phyloP scores from a whole-genome alignment of 2,329 filamentous ascomycete genomes.

The Colletotrichum cereale region DNA sequence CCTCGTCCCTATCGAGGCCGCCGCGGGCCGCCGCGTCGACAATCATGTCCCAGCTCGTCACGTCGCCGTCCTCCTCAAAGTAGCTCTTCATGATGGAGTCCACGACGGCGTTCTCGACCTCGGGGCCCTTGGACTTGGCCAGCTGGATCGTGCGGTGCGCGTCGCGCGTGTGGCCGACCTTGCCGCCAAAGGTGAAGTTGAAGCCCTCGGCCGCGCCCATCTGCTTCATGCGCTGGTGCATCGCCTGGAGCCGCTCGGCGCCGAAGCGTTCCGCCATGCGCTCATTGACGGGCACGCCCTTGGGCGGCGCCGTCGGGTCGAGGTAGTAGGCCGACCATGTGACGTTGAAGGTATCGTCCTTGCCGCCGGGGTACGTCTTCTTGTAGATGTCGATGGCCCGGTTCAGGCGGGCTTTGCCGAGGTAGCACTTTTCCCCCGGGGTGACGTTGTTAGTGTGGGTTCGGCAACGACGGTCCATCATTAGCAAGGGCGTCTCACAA shows the following conservation, averaged over 20 bases:
- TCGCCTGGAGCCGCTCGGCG: conserved; percentile 66
- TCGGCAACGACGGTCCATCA: background rate
- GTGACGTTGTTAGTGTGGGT: conserved; percentile 45
- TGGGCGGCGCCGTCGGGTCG: conserved; percentile 70
- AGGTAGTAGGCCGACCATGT: conserved; percentile 87
- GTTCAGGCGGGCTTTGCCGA: conserved; percentile 82
- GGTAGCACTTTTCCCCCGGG: conserved; percentile 70
- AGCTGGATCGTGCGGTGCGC: conserved; percentile 83
- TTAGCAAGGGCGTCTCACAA: conserved; percentile 50
- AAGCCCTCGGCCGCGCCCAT: conserved; percentile 77
- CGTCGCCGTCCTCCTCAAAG: conserved; percentile 74
- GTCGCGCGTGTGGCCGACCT: conserved; percentile 81
- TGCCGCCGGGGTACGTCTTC: conserved; percentile 68
- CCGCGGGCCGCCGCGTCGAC: conserved; percentile 64
- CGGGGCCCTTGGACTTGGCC: conserved; percentile 63
- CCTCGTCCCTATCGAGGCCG: conserved; percentile 65
- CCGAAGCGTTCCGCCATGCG: conserved; percentile 77
- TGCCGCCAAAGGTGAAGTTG: conserved; percentile 77
- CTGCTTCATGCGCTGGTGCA: conserved; percentile 67
- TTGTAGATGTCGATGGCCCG: conserved; percentile 77
- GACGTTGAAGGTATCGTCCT: conserved; percentile 77
- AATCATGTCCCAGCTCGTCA: conserved; percentile 69
- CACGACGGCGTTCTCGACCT: conserved; percentile 71
- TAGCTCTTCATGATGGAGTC: conserved; percentile 74
- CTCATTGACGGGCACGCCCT: conserved; percentile 58